Evolutionary conservation across 441 rosid species (phyloP), one percentile per base, ranked within the genome.

Genomic region (Arabidopsis lyrata): DNA sequence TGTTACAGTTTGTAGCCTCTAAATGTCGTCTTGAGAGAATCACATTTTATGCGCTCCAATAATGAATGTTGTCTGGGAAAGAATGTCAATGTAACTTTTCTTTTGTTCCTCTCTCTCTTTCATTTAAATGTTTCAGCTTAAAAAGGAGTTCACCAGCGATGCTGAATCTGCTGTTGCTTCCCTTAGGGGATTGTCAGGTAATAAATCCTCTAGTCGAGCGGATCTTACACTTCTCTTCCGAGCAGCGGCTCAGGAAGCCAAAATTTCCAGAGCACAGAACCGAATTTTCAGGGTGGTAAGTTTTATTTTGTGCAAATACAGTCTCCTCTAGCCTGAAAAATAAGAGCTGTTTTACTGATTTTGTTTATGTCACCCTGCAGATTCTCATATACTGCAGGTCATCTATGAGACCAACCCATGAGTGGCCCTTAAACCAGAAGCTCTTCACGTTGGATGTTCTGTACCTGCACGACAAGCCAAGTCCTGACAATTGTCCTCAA

Each of bases 391-490:
- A 95, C 86, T 92, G 96, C 83, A 86, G 97, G 81, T 95, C 98
- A 73, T 90, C 96, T 5, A 56, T 80, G 47, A 81, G 66, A 64
- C 98, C 99, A 56, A 87, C 81, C 10, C 87, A 89, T 66, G 90
- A 88, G 14, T 92, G 95, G 97, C 88, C 90, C 3, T 42, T 80
- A 27, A 89, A 82, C 86, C 95, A 88, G 83, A 92, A 90, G 76
- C 82, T 81, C 69, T 92, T 95, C 90, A 90, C 97, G 12, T 58
- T 95, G 39, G 99, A 95, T 81, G 98, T 95, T 73, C 82, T 95
- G 84, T 92, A 95, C 82, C 88, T 95, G 65, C 98, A 95, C 4
- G 92, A 92, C 80, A 95, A 92, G 81, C 97, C 99, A 47, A 84
- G 90, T 48, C 92, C 89, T 11, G 95, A 90, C 41, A 95, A 92